phyloP scores from a whole-genome alignment of 148 eudicot species.

The Talinum fruticosum region DNA sequence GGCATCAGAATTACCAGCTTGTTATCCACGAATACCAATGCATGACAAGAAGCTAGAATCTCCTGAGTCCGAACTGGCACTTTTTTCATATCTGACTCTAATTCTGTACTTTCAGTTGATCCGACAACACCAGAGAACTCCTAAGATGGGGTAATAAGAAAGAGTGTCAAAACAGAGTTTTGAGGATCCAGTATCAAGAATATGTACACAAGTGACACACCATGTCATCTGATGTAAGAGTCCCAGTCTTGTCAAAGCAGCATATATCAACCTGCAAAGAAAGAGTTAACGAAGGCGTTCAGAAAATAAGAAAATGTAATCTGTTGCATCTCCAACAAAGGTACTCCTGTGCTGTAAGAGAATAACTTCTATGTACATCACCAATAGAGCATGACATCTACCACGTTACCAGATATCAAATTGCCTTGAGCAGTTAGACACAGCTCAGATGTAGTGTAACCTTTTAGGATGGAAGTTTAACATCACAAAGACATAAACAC shows the following conservation, averaged over 20 bases:
- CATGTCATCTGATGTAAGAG: constrained; percentile 99
- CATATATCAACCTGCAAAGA: constrained; percentile 89
- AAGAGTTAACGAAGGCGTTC: background rate
- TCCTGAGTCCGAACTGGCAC: constrained; percentile 72
- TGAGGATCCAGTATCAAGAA: background rate
- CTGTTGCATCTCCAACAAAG: background rate
- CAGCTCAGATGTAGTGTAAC: background rate
- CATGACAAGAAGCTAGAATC: constrained; percentile 98
- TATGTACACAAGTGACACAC: constrained; percentile 36
- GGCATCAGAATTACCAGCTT: constrained; percentile 61
- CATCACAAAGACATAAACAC: background rate
- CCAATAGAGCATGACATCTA: background rate
- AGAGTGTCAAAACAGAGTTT: background rate
- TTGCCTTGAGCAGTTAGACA: background rate
- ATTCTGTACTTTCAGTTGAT: constrained; percentile 58
- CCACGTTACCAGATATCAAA: background rate
- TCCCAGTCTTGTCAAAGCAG: constrained; percentile 98
- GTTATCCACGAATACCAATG: constrained; percentile 92
- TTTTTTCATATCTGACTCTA: constrained; percentile 70
- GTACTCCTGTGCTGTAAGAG: background rate
- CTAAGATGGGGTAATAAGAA: constrained; percentile 37
- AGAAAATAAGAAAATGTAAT: background rate
- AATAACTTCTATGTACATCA: background rate
- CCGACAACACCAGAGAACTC: constrained; percentile 97
- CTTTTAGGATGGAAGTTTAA: background rate